Base-by-base conservation (phyloP, 441 rosid genomes). In the Bocquillonia castaneifolia region DNA sequence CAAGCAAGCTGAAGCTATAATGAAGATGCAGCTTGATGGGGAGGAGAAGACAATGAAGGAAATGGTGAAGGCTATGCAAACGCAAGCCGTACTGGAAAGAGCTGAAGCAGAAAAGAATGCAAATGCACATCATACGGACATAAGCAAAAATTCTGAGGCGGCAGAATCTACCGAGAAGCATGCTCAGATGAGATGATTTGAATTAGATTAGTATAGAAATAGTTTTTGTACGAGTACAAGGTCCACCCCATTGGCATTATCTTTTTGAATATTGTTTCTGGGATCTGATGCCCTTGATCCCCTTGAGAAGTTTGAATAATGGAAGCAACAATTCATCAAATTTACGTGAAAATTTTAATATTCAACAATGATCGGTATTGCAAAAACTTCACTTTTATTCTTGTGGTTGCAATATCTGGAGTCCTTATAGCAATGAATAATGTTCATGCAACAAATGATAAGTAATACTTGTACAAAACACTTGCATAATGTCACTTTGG, bases 11-110 rank as follows among this genome's bases (percentile, higher is more conserved):
- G 85, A 87, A 84, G 71, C 70, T 6, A 58, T 93, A 79, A 83
- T 91, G 94, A 87, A 91, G 79, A 77, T 70, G 79, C 97, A 91
- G 76, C 95, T 91, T 10, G 93, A 91, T 12, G 84, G 89, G 29
- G 95, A 91, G 83, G 92, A 89, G 81, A 85, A 77, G 79, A 77
- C 79, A 0, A 88, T 88, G 94, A 83, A 76, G 59, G 84, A 83
- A 70, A 83, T 87, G 98, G 71, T 87, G 82, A 66, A 55, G 51
- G 71, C 83, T 25, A 80, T 92, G 84, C 91, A 88, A 59, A 68
- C 72, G 62, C 85, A 86, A 66, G 80, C 92, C 44, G 47, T 88
- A 72, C 67, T 81, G 22, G 87, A 88, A 81, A 80, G 79, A 70
- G 81, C 74, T 58, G 87, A 85, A 76, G 81, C 83, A 15, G 85